phyloP scores from a whole-genome alignment of 805 yeast genomes.

The Maudiozyma turicensis region DNA sequence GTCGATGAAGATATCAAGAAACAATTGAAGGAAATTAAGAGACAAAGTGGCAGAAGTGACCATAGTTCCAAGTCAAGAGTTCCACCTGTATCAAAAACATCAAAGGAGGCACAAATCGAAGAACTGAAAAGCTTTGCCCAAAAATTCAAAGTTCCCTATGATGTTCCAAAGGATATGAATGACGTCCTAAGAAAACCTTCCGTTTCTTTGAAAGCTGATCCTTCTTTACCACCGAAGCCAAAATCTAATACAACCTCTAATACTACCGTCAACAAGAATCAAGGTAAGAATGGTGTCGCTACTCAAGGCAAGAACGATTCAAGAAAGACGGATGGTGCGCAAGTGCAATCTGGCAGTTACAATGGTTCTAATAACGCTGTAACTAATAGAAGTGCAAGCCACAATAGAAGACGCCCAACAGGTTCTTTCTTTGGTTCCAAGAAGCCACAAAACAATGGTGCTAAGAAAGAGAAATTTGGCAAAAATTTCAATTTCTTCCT shows the following conservation, averaged over 20 bases:
- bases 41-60: constrained; percentile 3
- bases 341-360: neutral
- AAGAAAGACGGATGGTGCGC: constrained; percentile 7
- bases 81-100: constrained; percentile 3
- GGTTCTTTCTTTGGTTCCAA: constrained; percentile 33
- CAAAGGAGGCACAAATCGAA: constrained; percentile 52
- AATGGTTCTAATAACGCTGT: neutral
- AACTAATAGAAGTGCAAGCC: constrained; percentile 8
- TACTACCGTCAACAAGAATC: constrained; percentile 6
- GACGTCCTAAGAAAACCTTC: constrained; percentile 22
- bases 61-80: constrained; percentile 2
- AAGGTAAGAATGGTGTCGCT: constrained; percentile 8
- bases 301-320: constrained; percentile 12
- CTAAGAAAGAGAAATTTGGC: constrained; percentile 30
- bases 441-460: constrained; percentile 24
- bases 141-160: constrained; percentile 63
- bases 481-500: constrained; percentile 44
- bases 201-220: constrained; percentile 15
- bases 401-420: constrained; percentile 21
- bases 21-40: constrained; percentile 3
- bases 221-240: constrained; percentile 21
- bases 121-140: constrained; percentile 71
- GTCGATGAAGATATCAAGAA: neutral
- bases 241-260: neutral
- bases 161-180: constrained; percentile 38